Base-by-base conservation (phyloP, 345 rosid species). In the Hypericum perforatum region DNA sequence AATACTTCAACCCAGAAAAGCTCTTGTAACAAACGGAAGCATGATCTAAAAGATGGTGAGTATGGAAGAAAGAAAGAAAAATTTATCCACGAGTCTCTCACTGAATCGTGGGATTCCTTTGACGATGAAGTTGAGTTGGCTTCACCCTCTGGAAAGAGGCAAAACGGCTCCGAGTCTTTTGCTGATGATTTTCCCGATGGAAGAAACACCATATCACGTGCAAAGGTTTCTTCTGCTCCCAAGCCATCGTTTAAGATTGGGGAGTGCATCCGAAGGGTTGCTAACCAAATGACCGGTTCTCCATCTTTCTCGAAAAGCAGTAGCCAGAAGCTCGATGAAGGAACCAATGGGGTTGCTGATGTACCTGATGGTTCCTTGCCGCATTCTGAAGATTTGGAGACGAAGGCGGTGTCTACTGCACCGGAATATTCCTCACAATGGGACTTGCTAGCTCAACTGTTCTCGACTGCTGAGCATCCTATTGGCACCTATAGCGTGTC, bases 181-280 rank as follows among this genome's bases (percentile, higher is more conserved):
- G 65, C 61, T 60, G 87, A 81, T 53, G 91, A 79, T 45, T 63
- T 22, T 37, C 67, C 54, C 38, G 90, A 80, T 61, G 76, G 79
- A 60, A 75, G 70, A 65, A 86, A 75, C 71, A 75, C 78, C 59
- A 70, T 77, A 44, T 75, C 92, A 37, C 73, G 79, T 41, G 80
- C 95, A 3, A 86, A 80, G 72, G 82, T 77, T 15, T 76, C 80
- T 53, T 16, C 56, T 16, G 2, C 59, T 47, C 76, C 85, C 11
- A 84, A 72, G 69, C 85, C 94, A 7, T 82, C 96, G 45, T 91
- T 91, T 63, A 87, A 87, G 68, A 87, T 91, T 10, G 98, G 98
- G 22, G 96, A 79, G 47, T 77, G 98, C 74, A 84, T 91, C 57
- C 79, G 85, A 56, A 79, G 95, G 74, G 95, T 80, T 71, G 98